phyloP scores from a whole-genome alignment of 2,329 filamentous ascomycete genomes.

The Chrysosporium queenslandicum region DNA sequence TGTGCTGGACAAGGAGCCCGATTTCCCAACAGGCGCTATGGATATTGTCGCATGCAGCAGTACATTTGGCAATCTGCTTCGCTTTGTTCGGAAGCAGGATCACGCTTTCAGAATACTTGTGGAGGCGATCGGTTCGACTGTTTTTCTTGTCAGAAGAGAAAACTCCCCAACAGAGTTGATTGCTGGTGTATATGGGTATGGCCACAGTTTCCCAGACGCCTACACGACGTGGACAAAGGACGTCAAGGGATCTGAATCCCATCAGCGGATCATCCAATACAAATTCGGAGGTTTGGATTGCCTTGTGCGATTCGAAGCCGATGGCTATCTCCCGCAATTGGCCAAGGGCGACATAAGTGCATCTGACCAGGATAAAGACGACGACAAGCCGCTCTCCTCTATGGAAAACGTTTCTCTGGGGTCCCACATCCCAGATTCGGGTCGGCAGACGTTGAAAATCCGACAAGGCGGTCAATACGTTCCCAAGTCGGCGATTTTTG shows the following conservation, averaged over 20 bases:
- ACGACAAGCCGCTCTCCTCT: too few species aligned
- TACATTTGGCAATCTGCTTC: conserved; percentile 51
- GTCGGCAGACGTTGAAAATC: too few species aligned
- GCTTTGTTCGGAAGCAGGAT: conserved; percentile 2
- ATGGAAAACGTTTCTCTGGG: too few species aligned
- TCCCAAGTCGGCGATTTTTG: too few species aligned
- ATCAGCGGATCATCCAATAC: conserved; percentile 54
- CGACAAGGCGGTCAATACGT: too few species aligned
- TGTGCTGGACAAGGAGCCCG: conserved; percentile 32
- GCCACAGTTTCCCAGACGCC: conserved; percentile 55
- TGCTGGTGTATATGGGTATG: conserved; percentile 47
- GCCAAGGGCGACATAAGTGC: too few species aligned
- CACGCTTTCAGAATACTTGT: too few species aligned
- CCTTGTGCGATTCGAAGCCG: conserved; percentile 48
- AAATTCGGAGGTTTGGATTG: conserved; percentile 44
- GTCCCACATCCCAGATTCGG: too few species aligned
- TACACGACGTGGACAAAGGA: conserved; percentile 54
- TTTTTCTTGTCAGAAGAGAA: conserved; percentile 55
- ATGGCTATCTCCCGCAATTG: too few species aligned
- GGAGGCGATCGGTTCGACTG: conserved; percentile 27
- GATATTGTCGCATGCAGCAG: conserved; percentile 53
- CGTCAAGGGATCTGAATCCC: conserved; percentile 46
- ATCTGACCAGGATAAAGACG: too few species aligned
- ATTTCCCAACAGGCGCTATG: conserved; percentile 29
- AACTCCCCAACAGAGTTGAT: conserved; percentile 51